These are phyloP conservation scores for Paspalum notatum DNA, from an alignment of 176 grass and related monocot genomes.

Conservation along the genomic window DNA sequence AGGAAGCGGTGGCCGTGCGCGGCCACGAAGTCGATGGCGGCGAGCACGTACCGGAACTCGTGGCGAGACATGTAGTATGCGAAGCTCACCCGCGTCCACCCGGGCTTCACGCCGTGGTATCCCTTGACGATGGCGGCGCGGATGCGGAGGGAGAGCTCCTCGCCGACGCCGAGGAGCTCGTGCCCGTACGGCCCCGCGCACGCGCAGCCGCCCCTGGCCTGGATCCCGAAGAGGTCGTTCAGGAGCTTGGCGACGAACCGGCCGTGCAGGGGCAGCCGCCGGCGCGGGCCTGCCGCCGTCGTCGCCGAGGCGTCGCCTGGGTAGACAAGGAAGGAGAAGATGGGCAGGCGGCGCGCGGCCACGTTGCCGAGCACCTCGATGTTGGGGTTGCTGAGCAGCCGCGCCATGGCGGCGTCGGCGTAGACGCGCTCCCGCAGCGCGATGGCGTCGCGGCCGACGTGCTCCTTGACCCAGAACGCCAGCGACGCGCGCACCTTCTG, in stretches of 20 bases:
- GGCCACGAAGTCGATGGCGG: conserved; percentile 69
- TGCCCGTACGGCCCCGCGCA: conserved; percentile 87
- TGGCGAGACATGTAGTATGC: conserved; percentile 68
- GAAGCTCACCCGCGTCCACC: conserved; percentile 89
- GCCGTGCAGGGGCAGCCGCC: conserved; percentile 62
- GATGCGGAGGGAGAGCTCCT: conserved; percentile 63
- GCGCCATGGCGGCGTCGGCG: conserved; percentile 47
- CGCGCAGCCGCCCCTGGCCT: conserved; percentile 78
- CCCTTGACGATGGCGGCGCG: conserved; percentile 59
- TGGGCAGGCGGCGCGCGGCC: conserved; percentile 51
- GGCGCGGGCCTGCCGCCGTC: not conserved
- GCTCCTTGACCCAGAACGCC: conserved; percentile 84
- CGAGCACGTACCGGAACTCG: conserved; percentile 67
- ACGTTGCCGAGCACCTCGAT: conserved; percentile 64
- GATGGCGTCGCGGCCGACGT: conserved; percentile 47
- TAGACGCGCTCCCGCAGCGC: conserved; percentile 39
- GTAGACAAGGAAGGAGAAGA: conserved; percentile 88
- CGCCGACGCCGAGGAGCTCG: conserved; percentile 55
- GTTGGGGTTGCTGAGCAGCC: conserved; percentile 45
- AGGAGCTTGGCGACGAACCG: conserved; percentile 78
- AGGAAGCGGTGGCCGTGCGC: conserved; percentile 78
- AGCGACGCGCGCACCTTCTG: conserved; percentile 71
- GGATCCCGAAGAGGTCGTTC: conserved; percentile 87
- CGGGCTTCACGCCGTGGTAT: conserved; percentile 76
- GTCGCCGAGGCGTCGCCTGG: not conserved